Evolutionary conservation across 441 rosid genomes (phyloP), one percentile per base, ranked within the genome.

Genomic region (Populus trichocarpa): DNA sequence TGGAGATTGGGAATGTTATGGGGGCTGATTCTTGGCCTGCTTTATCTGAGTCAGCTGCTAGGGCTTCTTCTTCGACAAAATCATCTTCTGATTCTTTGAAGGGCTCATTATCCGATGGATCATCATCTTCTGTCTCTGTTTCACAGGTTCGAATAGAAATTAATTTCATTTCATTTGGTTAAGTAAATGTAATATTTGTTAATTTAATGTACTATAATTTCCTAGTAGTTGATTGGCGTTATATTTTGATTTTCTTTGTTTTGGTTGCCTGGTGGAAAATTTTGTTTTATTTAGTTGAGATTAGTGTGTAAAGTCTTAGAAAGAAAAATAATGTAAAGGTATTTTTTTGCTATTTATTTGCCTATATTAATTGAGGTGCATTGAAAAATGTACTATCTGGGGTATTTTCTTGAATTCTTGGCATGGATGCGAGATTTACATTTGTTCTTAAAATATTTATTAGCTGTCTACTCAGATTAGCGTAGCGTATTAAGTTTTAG

Each of bases 21-120:
- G 99, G 89, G 78, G 90, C 95, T 65, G 86, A 83, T 53, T 83
- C 89, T 1, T 96, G 99, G 99, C 98, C 99, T n/a, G 90, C 97
- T 70, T 85, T 96, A 67, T 82, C 93, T 4, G 96, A 90, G 83
- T 82, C 97, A 8, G 88, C 92, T 65, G 88, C 92, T 65, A 88
- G 89, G 86, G 81, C 80, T 84, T 79, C 57, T 46, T 46, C 57
- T 46, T 46, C 90, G 33, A 80, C 89, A 8, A 88, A 88, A 74
- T 85, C 83, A 9, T 81, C 93, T 57, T 84, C 90, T n/a, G 97
- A 90, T 81, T 87, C 93, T 14, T 81, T 89, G 32, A 91, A 89
- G 82, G 88, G 90, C 75, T n/a, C 5, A 76, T 86, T 77, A 72
- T 81, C 86, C 33, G 94, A 92, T 77, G 94, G 89, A 59, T 86